Percentiles rank a stretch among this genome's conserved stretches.
Evolutionary conservation across 768 basidiomycete genomes (phyloP).

Genomic region (Serendipita indica): DNA sequence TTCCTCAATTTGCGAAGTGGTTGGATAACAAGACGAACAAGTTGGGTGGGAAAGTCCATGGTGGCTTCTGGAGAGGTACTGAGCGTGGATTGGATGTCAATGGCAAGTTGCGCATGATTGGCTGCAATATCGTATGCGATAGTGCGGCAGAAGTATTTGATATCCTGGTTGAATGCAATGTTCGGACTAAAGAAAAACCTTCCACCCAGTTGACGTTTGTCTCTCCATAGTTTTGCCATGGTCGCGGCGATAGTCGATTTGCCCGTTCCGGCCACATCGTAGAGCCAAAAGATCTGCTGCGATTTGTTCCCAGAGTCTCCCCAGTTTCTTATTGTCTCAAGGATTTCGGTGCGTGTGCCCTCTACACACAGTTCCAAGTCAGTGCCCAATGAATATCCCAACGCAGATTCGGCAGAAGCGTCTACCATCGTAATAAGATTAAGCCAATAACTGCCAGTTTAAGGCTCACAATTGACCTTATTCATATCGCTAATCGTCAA

Average conservation of each 20-base stretch:
- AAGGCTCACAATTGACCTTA: too few species aligned
- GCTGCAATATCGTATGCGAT: neutral
- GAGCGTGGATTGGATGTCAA: neutral
- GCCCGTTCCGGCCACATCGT: neutral
- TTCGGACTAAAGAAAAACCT: neutral
- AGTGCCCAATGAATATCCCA: too few species aligned
- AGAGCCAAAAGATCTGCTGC: neutral
- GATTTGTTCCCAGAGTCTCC: neutral
- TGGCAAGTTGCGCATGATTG: neutral
- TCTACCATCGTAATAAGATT: too few species aligned
- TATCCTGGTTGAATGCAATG: neutral
- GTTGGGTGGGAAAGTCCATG: neutral
- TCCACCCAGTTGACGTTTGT: neutral
- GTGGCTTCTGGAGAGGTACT: neutral
- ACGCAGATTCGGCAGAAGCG: too few species aligned
- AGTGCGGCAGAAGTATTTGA: neutral
- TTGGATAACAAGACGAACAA: neutral
- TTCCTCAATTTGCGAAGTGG: neutral
- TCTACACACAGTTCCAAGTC: neutral
- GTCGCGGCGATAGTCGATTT: neutral
- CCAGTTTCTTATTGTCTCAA: neutral
- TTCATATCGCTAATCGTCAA: too few species aligned
- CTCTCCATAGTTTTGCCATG: neutral
- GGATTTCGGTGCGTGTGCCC: neutral
- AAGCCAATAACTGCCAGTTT: too few species aligned